Conservation (phyloP, 2,329 filamentous ascomycete genomes). For the Monosporascus sp. region DNA sequence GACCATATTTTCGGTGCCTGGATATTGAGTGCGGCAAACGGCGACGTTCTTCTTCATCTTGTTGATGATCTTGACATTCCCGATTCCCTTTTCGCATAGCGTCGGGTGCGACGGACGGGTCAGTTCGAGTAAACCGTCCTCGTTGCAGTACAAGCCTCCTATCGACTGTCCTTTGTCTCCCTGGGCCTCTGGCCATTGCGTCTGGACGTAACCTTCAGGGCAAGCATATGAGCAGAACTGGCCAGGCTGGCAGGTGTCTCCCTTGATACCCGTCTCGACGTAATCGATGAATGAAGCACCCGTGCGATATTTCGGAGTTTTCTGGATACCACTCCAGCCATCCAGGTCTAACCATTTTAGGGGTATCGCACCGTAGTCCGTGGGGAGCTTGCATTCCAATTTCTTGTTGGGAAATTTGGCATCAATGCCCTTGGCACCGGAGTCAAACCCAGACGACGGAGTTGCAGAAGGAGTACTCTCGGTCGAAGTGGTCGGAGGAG, state of each 20-base stretch:
- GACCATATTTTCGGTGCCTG: slow-evolving; percentile 83
- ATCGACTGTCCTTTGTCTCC: slow-evolving; percentile 77
- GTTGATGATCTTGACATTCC: slow-evolving; percentile 70
- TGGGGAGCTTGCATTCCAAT: slow-evolving; percentile 72
- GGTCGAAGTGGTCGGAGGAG: slow-evolving; percentile 29
- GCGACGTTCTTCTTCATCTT: slow-evolving; percentile 60
- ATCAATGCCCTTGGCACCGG: slow-evolving; percentile 49
- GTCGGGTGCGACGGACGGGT: slow-evolving; percentile 63
- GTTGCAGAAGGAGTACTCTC: slow-evolving; percentile 28
- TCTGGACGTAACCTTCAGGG: slow-evolving; percentile 85
- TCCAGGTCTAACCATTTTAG: slow-evolving; percentile 63
- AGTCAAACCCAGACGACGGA: slow-evolving; percentile 9
- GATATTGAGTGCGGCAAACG: slow-evolving; percentile 94
- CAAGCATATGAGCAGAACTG: slow-evolving; percentile 90
- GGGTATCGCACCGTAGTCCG: slow-evolving; percentile 70
- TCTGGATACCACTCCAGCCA: slow-evolving; percentile 79
- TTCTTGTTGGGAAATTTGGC: slow-evolving; percentile 70
- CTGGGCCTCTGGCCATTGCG: slow-evolving; percentile 79
- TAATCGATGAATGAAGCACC: slow-evolving; percentile 51
- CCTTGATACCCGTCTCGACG: slow-evolving; percentile 59
- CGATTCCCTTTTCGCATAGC: slow-evolving; percentile 70
- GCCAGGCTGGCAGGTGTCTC: slow-evolving; percentile 54
- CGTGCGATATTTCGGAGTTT: slow-evolving; percentile 44
- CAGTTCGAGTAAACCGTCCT: slow-evolving; percentile 65
- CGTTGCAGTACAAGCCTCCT: slow-evolving; percentile 79